Base-by-base conservation (phyloP, 805 yeast genomes). In the Saccharomycopsis sp. region DNA sequence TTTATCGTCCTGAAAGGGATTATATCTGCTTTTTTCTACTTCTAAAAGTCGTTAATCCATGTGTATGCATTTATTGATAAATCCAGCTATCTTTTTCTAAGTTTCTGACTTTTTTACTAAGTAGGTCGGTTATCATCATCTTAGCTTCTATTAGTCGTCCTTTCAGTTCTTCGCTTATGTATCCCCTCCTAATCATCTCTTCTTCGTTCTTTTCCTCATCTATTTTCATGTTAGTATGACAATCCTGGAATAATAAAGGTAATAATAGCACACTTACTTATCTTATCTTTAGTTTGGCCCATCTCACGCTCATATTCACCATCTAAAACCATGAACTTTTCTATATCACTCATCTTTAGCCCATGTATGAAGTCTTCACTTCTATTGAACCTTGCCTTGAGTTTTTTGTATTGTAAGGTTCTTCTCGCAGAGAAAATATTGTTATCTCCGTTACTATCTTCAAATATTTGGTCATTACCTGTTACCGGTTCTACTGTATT, bases 61-160 rank as follows among this genome's bases (percentile, higher is more conserved):
- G 38, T 29, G 38, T n/a, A n/a, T 12, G 5, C 17, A 3, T 17
- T 19, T 44, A 44, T 17, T 44, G 49, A 44, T 44, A 44, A 7
- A 44, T 44, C 49, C 49, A 44, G 12, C 22, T 44, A 44, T 44
- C 49, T 19, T 44, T 44, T 12, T 44, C 49, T 44, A 44, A 44
- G 49, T 8, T 44, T 44, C 49, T 44, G 22, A 44, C 12, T 44
- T 44, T 44, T 17, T 44, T 44, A 44, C 20, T 17, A 7, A 44
- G 22, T 44, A 44, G 12, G 8, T 44, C 49, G 5, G 3, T 44
- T 44, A 44, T 44, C 49, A 44, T 5, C 49, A 44, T 17, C 22
- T 44, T 44, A 17, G 49, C 49, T 12, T 44, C 49, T 44, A 12
- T 17, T 19, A 44, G 49, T 44, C 22, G 3, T 19, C 49, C 49